phyloP scores from a whole-genome alignment of 805 yeast species.

The Starmerella ratchasimensis region DNA sequence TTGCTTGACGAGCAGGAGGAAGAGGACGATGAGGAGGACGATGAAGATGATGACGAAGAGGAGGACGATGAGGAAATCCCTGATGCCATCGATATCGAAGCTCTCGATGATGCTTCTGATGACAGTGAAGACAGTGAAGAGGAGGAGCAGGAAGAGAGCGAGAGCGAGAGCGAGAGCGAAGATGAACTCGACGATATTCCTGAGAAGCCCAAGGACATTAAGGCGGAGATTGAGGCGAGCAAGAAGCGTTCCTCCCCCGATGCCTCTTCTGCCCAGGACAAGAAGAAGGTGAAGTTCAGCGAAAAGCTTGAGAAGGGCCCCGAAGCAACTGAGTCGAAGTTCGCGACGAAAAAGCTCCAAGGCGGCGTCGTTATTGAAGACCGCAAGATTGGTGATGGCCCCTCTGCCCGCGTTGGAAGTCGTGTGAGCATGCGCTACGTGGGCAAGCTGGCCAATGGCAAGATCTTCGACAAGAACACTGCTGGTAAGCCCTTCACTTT shows the following conservation, averaged over 20 bases:
- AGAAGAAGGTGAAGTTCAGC: constrained; percentile 76
- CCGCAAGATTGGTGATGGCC: constrained; percentile 78
- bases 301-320: constrained; percentile 93
- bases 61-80: constrained; percentile 21
- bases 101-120: constrained; percentile 46
- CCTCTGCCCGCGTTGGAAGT: constrained; percentile 73
- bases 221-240: constrained; percentile 23
- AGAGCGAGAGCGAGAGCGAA: constrained; percentile 21
- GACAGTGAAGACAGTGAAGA: constrained; percentile 28
- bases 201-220: constrained; percentile 28
- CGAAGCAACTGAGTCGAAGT: constrained; percentile 33
- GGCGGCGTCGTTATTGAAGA: constrained; percentile 94
- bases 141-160: constrained; percentile 30
- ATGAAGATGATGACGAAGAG: constrained; percentile 26
- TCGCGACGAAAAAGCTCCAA: constrained; percentile 57
- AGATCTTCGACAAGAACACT: constrained; percentile 93
- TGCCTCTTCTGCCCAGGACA: constrained; percentile 30
- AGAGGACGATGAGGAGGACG: constrained; percentile 31
- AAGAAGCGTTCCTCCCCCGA: constrained; percentile 29
- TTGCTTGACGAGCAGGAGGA: constrained; percentile 39
- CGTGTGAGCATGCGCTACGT: constrained; percentile 94
- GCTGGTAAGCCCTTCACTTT: constrained; percentile 91
- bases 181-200: constrained; percentile 31
- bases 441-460: constrained; percentile 94
- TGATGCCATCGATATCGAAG: constrained; percentile 17